A percentile compares a stretch with the other conserved stretches of the same genome.
phyloP scores from a whole-genome alignment of 2,329 filamentous ascomycete genomes.

The Penicillium sp. region DNA sequence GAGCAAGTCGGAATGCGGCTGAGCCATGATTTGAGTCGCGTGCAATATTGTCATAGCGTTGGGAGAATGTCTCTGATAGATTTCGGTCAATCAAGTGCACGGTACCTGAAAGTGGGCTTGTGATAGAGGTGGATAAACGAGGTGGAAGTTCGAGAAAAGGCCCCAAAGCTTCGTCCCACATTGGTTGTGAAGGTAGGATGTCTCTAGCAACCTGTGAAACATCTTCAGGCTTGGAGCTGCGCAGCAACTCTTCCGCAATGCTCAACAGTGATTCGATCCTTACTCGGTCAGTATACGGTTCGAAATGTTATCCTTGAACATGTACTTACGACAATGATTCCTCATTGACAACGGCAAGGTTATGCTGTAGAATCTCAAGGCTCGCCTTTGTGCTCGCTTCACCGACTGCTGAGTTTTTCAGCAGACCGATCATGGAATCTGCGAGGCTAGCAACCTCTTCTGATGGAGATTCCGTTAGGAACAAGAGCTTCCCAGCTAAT shows the following conservation, averaged over 20 bases:
- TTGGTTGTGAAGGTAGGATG: slow-evolving; percentile 66
- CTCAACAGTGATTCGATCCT: slow-evolving; percentile 63
- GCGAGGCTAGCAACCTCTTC: slow-evolving; percentile 55
- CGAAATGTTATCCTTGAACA: neutral
- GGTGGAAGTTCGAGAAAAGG: slow-evolving; percentile 53
- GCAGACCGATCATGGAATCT: slow-evolving; percentile 37
- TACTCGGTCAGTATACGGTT: slow-evolving; percentile 31
- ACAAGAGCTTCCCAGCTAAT: slow-evolving; percentile 58
- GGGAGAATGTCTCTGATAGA: slow-evolving; percentile 31
- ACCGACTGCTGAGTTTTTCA: slow-evolving; percentile 43
- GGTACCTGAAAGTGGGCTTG: slow-evolving; percentile 72
- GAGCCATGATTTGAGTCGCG: slow-evolving; percentile 74
- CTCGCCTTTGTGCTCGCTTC: slow-evolving; percentile 51
- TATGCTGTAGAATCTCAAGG: slow-evolving; percentile 59
- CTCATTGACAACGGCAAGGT: slow-evolving; percentile 51
- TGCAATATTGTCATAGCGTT: slow-evolving; percentile 40
- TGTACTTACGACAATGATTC: slow-evolving; percentile 52
- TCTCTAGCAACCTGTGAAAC: slow-evolving; percentile 39
- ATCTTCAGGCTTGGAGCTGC: slow-evolving; percentile 35
- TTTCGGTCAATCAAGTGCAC: slow-evolving; percentile 63
- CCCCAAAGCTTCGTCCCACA: slow-evolving; percentile 69
- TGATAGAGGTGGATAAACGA: slow-evolving; percentile 70
- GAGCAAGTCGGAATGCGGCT: slow-evolving; percentile 73
- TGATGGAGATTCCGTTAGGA: slow-evolving; percentile 57
- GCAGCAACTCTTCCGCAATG: slow-evolving; percentile 56